Percentiles rank a stretch among this genome's conserved stretches.
Conservation (phyloP, 2,329 filamentous ascomycete genomes). For the Hymenoscyphus scutula region DNA sequence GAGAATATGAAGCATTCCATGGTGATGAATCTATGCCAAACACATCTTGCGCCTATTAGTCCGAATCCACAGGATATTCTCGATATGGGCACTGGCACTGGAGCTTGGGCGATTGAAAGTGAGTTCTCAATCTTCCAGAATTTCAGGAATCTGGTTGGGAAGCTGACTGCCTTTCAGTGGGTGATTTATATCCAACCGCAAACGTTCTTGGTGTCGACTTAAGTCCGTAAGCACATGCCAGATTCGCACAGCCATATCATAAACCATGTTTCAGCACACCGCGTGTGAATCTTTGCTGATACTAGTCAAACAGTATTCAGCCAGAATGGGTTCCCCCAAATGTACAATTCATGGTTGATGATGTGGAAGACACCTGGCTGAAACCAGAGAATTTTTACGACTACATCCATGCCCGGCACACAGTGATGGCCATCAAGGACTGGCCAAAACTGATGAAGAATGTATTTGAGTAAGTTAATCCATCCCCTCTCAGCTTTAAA, state of each 20-base stretch:
- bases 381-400: conserved; percentile 55
- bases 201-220: conserved; percentile 56
- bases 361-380: conserved; percentile 55
- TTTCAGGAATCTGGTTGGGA: not conserved
- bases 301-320: conserved; percentile 43
- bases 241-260: not conserved
- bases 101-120: conserved; percentile 58
- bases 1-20: conserved; percentile 49
- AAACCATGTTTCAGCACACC: too few species aligned
- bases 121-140: conserved; percentile 14
- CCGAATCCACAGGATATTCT: conserved; percentile 48
- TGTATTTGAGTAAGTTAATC: conserved; percentile 43
- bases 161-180: conserved; percentile 45
- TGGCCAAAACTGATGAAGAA: conserved; percentile 51
- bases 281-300: not conserved
- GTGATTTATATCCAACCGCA: conserved; percentile 45
- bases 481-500: not conserved
- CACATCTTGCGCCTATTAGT: conserved; percentile 50
- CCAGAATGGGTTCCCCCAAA: conserved; percentile 58
- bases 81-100: conserved; percentile 59
- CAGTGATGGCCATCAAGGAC: conserved; percentile 54
- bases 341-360: conserved; percentile 63
- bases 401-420: conserved; percentile 59
- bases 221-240: conserved; percentile 40
- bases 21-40: conserved; percentile 29